phyloP scores from a whole-genome alignment of 2,329 filamentous ascomycete genomes.

The Reticulascus tulasneorum region DNA sequence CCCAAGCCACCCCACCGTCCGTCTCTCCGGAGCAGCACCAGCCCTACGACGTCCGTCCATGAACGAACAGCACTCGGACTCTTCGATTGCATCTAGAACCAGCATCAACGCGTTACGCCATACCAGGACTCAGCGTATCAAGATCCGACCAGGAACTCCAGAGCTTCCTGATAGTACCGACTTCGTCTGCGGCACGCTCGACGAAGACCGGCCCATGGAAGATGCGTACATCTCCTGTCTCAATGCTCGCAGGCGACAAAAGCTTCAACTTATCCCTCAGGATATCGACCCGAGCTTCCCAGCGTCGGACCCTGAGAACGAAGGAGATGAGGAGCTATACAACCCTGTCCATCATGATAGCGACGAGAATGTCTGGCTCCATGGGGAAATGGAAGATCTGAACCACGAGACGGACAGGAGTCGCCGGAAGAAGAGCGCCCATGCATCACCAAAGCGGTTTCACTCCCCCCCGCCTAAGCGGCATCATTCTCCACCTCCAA shows the following conservation, averaged over 20 bases:
- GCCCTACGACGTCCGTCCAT: conserved; percentile 36
- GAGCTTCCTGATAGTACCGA: conserved; percentile 96
- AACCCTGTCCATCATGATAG: conserved; percentile 57
- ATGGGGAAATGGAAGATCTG: conserved; percentile 67
- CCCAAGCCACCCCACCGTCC: conserved; percentile 36
- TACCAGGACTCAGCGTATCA: conserved; percentile 37
- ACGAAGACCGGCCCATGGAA: conserved; percentile 92
- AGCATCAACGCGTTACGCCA: conserved; percentile 26
- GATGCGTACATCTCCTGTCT: conserved; percentile 86
- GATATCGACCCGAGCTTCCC: conserved; percentile 98
- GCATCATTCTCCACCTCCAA: conserved; percentile 39
- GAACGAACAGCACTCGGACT: conserved; percentile 53
- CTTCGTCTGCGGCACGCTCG: conserved; percentile 96
- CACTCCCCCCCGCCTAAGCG: conserved; percentile 49
- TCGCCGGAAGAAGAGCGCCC: conserved; percentile 44
- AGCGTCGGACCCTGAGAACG: conserved; percentile 85
- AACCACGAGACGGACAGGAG: conserved; percentile 53
- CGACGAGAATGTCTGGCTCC: conserved; percentile 67
- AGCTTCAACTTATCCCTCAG: conserved; percentile 81
- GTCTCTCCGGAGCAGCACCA: conserved; percentile 30
- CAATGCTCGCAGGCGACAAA: conserved; percentile 75
- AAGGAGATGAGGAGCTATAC: conserved; percentile 69
- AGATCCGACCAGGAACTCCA: conserved; percentile 65
- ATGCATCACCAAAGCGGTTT: conserved; percentile 42
- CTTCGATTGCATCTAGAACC: conserved; percentile 50